Conservation (phyloP, 2,329 filamentous ascomycete species). For the Pestalotiopsis sp. region DNA sequence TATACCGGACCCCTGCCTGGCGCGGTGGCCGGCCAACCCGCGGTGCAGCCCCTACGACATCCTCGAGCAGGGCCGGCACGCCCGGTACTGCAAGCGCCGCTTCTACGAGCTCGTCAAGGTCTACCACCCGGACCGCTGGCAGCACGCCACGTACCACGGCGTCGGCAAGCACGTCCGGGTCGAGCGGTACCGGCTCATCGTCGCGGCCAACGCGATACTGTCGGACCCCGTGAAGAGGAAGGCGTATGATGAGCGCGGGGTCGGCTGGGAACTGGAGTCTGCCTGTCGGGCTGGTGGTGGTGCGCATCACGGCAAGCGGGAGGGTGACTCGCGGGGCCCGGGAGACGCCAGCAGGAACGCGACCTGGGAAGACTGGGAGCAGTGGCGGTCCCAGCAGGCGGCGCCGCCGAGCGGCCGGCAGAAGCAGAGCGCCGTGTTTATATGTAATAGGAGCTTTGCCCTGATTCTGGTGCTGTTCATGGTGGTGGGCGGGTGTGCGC, state of each 20-base stretch:
- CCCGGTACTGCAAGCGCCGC: constrained; percentile 3
- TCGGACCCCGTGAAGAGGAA: background rate
- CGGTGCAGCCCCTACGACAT: background rate
- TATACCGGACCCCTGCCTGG: background rate
- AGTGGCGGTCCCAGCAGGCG: background rate
- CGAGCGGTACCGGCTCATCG: background rate
- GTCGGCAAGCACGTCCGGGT: constrained; percentile 42
- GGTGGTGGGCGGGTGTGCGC: background rate
- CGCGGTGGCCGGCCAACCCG: constrained; percentile 4
- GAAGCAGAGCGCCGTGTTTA: background rate
- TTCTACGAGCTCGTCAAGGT: constrained; percentile 14
- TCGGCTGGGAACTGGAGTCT: background rate
- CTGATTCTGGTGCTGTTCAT: background rate
- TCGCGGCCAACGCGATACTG: background rate
- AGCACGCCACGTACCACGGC: constrained; percentile 1
- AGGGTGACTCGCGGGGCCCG: background rate
- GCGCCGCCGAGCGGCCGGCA: background rate
- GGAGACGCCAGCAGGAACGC: background rate
- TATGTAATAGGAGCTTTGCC: background rate
- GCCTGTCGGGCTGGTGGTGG: background rate
- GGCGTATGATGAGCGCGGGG: background rate
- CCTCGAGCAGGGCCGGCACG: constrained; percentile 3
- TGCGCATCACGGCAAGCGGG: too few relatives aligned
- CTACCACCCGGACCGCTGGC: constrained; percentile 14
- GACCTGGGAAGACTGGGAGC: background rate